These are phyloP conservation scores for Wallemia ichthyophaga DNA, from an alignment of 1,284 basidiomycete species.

Conservation along the genomic window DNA sequence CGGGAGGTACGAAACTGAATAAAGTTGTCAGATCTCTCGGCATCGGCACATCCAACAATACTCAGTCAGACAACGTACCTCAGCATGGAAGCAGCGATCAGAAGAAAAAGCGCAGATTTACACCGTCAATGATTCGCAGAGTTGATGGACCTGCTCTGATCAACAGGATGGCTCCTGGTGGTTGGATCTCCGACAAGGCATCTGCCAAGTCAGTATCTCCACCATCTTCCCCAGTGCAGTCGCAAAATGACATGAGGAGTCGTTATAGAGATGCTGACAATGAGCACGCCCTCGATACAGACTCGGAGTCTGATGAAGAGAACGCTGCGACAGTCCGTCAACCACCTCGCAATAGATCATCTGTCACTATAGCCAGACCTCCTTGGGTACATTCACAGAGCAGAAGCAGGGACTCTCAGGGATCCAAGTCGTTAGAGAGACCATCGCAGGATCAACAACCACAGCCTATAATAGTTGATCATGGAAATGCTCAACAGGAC, in stretches of 20 bases:
- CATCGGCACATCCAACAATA: not conserved
- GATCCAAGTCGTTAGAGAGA: not conserved
- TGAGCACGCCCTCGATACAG: not conserved
- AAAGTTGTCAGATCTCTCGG: not conserved
- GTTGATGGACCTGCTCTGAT: conserved; percentile 46
- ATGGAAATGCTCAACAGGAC: not conserved
- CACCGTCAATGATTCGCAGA: conserved; percentile 55
- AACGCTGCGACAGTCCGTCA: not conserved
- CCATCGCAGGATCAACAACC: not conserved
- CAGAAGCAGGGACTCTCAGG: not conserved
- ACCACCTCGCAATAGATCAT: not conserved
- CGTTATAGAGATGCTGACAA: conserved; percentile 3
- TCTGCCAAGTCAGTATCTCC: conserved; percentile 22
- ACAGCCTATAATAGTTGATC: not conserved
- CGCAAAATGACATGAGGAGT: conserved; percentile 12
- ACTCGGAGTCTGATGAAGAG: conserved; percentile 2
- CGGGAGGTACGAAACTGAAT: not conserved
- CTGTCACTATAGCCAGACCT: not conserved
- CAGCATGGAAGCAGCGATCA: not conserved
- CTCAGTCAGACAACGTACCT: not conserved
- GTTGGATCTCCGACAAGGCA: conserved; percentile 8
- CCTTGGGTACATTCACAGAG: not conserved
- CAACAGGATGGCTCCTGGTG: conserved; percentile 37
- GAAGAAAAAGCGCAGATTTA: conserved; percentile 17
- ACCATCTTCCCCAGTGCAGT: conserved; percentile 5